Evolutionary conservation across 768 basidiomycete species (phyloP), one percentile per base, ranked within the genome.

Genomic region (Leccinum uliginosum): DNA sequence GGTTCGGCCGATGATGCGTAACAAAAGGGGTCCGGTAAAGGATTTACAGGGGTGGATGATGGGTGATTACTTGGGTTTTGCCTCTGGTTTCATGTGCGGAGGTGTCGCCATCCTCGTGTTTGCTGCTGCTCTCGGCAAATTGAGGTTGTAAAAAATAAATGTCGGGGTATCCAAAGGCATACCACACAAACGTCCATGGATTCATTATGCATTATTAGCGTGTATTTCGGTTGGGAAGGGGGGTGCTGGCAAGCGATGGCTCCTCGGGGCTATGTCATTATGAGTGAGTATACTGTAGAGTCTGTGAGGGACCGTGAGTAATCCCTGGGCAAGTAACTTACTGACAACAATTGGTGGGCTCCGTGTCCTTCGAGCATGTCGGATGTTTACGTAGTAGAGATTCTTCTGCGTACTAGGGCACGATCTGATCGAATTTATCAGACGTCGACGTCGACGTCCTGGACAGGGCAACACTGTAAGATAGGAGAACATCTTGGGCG

Each of bases 31-130:
- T 15, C 27, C 11, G 15, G 44, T 6, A 9, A 21, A 52, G 15
- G 32, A 32, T 30, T 27, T 46, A 10, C 46, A 19, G 24, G 23
- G 35, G 7, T 30, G 24, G 19, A 10, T 46, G 38, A 45, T 57
- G n/a, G 53, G 57, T 29, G 51, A 60, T 54, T 44, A n/a, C 38
- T 40, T 40, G 9, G 38, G 48, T 21, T 66, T 66, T 50, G 35
- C 51, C 3, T 46, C 57, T 3, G 67, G 69, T 30, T 68, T 68
- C 50, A 32, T 55, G 7, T 56, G 57, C 0, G 66, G 67, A 0
- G 58, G 46, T 50, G 32, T 61, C 38, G 50, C 19, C 19, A 43
- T 43, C 11, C 40, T 43, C 17, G 40, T 21, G 11, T 43, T 43
- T 7, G 53, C 53, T 14, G 38, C 48, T 21, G 51, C 58, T 29